Percentiles rank a stretch among this genome's conserved stretches.
Evolutionary conservation across 2,329 filamentous ascomycete species (phyloP).

Genomic region (Acrodontium crateriforme): DNA sequence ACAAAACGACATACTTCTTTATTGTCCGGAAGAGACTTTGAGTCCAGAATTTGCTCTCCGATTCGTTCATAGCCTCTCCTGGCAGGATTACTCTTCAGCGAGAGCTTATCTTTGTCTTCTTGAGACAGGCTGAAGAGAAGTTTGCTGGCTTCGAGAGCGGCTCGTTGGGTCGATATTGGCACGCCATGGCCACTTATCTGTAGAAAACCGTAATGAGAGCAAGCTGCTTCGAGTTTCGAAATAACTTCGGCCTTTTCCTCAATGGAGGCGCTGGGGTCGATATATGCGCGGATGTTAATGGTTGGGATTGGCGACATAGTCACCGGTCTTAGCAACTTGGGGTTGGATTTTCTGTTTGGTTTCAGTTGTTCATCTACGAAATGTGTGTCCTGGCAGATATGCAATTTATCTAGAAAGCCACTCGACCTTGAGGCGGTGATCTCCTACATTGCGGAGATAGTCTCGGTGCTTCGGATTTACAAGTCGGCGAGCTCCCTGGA

Average conservation of each 20-base stretch:
- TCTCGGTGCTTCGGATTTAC: no score
- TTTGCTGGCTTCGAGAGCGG: conserved; percentile 8
- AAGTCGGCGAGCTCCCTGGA: no score
- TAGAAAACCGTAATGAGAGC: conserved; percentile 29
- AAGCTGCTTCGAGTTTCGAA: conserved; percentile 28
- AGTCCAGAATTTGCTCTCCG: conserved; percentile 7
- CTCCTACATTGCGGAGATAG: no score
- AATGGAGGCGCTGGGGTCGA: conserved; percentile 12
- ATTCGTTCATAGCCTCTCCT: conserved; percentile 9
- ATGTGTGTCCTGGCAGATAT: no score
- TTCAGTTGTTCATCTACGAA: no score
- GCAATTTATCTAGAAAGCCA: no score
- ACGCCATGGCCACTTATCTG: conserved; percentile 31
- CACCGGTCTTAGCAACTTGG: no score
- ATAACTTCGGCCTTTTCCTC: conserved; percentile 24
- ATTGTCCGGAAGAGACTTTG: conserved; percentile 9
- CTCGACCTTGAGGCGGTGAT: no score
- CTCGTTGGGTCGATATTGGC: conserved; percentile 12
- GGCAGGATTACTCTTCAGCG: conserved; percentile 11
- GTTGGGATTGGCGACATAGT: no score
- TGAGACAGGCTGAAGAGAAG: conserved; percentile 10
- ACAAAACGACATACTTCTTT: conserved; percentile 8
- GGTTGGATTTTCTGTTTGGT: no score
- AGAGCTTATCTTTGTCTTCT: conserved; percentile 10
- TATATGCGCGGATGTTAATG: conserved; percentile 29